phyloP scores from a whole-genome alignment of 2,329 filamentous ascomycete species.

The Sclerotinia sclerotiorum region DNA sequence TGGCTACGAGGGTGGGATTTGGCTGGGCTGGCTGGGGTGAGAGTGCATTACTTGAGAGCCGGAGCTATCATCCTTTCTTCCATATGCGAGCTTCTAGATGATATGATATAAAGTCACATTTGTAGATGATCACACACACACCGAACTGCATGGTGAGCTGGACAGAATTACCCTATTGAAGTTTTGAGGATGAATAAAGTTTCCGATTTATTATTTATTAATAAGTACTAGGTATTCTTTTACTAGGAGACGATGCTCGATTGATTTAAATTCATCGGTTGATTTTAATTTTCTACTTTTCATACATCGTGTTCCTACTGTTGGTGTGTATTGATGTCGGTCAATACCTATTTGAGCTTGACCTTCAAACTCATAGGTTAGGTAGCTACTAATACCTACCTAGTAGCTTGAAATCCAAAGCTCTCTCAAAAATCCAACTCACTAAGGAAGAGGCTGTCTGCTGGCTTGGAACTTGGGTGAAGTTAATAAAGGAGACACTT shows the following conservation, averaged over 20 bases:
- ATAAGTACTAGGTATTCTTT: too few species aligned
- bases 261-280: neutral
- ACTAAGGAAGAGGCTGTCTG: neutral
- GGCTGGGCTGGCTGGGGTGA: neutral
- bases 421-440: too few species aligned
- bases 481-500: neutral
- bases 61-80: constrained; percentile 6
- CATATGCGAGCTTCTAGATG: neutral
- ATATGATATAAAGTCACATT: neutral
- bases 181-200: neutral
- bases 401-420: neutral
- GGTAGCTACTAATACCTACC: neutral
- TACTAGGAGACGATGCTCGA: neutral
- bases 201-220: neutral
- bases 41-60: neutral
- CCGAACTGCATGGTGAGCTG: constrained; percentile 16
- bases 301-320: too few species aligned
- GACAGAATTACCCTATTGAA: neutral
- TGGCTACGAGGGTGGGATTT: neutral
- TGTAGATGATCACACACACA: neutral
- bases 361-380: neutral
- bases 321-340: too few species aligned
- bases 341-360: too few species aligned
- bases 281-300: neutral
- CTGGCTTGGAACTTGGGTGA: neutral